Evolutionary conservation across 148 eudicot genomes (phyloP), one percentile per base, ranked within the genome.

Genomic region (Nepenthes gracilis): DNA sequence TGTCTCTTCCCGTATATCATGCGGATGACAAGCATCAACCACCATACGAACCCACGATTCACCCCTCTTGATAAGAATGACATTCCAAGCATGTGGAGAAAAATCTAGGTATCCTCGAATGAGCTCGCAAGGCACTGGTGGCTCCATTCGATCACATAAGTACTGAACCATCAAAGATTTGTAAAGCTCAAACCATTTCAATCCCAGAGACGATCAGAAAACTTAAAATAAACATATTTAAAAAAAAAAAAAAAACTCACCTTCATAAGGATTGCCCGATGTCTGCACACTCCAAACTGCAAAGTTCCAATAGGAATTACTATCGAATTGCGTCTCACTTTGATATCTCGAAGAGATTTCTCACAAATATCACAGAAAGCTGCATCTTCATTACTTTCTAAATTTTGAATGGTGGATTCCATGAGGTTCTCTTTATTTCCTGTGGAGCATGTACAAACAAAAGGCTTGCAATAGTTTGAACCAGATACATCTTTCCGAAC

Each of bases 51-150:
- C 88, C 83, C 73, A 81, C 60, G 85, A 71, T 33, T 80, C 90
- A 54, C 81, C 86, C 69, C 74, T 88, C 72, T 66, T 74, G 57
- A 81, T 64, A 69, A 80, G 81, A 53, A 93, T 60, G 34, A 77
- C 80, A 79, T 93, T 93, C 98, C 98, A 93, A 43, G 98, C 98
- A 86, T 92, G 97, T 1, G 97, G 94, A 36, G 65, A 78, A 55
- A 88, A 92, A 70, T 88, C 97, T 58, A 92, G 74, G 66, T 85
- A 92, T 49, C 97, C 98, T 67, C 98, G 83, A 70, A 93, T 75
- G 59, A 93, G 89, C 78, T 93, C 98, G 80, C 98, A 93, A 56
- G 95, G 96, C 40, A 93, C 90, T 65, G 73, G 96, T 62, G 98
- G 98, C 36, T 88, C 86, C 86, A 93, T 75, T 13, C 96, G 77